Evolutionary conservation across 208 protist species (phyloP), one percentile per base, ranked within the genome.

Genomic region (Trypanosomatidae sp.): DNA sequence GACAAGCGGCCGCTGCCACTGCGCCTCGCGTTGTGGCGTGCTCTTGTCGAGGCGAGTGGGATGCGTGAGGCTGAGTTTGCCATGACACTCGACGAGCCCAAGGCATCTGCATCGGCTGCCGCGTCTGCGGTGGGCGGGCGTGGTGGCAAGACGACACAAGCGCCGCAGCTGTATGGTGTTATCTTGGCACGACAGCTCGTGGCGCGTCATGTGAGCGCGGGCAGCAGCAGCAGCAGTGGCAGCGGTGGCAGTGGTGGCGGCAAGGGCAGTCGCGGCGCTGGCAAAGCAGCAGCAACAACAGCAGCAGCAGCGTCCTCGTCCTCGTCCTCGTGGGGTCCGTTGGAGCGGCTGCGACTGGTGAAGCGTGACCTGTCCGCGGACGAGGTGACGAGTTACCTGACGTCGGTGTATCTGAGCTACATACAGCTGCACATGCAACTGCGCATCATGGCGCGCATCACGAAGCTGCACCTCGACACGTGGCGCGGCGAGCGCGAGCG

Each of bases 401-500:
- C 59, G 45, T 91, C 71, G 70, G 69, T 81, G 6, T 81, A 79
- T 43, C 67, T 86, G 22, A 76, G 56, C 18, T 81, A 81, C 52
- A 65, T 87, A 40, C 71, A 84, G 48, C 52, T 75, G 20, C 81
- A 91, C 62, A 71, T 91, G 22, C 56, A 81, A 24, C 61, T 64
- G 47, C 79, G 80, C 49, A 60, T 91, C 25, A 81, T 76, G 62
- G 66, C 60, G 15, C 61, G 75, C 44, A 56, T 82, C 6, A 67
- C 81, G 55, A 73, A 73, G 57, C 63, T 87, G 42, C 57, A 70
- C 43, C 68, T 87, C 35, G 71, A 78, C 40, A 66, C 78, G 43
- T 91, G 81, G 81, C 73, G 78, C 43, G 38, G 26, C 8, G 81
- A 91, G 61, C 69, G 81, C 27, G 76, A 86, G 60, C 62, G 70